These are phyloP conservation scores for Oenanthe sinensis DNA, from an alignment of 129 eudicot species.

Conservation along the genomic window DNA sequence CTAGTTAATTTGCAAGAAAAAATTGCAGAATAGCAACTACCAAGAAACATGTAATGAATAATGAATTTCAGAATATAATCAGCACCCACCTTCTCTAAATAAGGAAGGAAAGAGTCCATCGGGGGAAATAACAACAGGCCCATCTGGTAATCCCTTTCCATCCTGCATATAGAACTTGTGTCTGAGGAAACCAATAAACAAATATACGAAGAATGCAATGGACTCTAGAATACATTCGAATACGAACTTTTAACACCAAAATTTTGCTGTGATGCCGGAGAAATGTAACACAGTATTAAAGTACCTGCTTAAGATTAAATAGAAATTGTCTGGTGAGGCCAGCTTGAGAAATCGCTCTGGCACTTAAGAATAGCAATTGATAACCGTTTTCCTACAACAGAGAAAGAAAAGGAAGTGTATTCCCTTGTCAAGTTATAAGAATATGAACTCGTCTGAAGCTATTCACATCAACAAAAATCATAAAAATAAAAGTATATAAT, in stretches of 20 bases:
- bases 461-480: not conserved
- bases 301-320: constrained; percentile 14
- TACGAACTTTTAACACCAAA: not conserved
- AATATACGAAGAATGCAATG: not conserved
- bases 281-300: not conserved
- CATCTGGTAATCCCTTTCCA: constrained; percentile 36
- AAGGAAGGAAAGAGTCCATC: constrained; percentile 59
- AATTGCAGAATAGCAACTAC: not conserved
- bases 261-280: not conserved
- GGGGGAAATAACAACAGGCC: constrained; percentile 53
- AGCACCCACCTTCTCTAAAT: constrained; percentile 28
- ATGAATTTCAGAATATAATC: not conserved
- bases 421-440: not conserved
- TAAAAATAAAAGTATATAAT: not conserved
- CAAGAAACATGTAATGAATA: not conserved
- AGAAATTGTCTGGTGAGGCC: not conserved
- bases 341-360: constrained; percentile 1
- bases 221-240: not conserved
- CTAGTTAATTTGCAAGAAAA: not conserved
- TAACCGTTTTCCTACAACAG: constrained; percentile 7
- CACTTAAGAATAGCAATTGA: constrained; percentile 6
- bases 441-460: not conserved
- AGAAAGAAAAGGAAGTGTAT: not conserved
- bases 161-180: constrained; percentile 2
- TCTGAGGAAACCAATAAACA: not conserved